Base-by-base conservation (phyloP, 371 early-diverging fungal genomes). In the Apophysomyces trapeziformis region DNA sequence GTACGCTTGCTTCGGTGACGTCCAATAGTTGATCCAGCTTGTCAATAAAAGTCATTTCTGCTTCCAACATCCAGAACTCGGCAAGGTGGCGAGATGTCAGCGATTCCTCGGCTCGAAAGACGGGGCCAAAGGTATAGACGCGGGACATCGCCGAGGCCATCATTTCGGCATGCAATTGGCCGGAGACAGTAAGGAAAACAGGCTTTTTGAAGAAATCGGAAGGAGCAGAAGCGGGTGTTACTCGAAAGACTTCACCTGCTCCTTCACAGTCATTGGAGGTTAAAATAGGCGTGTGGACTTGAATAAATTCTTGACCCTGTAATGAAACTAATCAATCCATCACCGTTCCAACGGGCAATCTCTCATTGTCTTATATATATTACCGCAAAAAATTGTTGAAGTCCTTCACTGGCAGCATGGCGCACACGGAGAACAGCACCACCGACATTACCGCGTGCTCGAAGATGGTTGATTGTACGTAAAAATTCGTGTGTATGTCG, bases 61-160 rank as follows among this genome's bases (percentile, higher is more conserved):
- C 95, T 72, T 97, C 98, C 38, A 95, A 70, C 98, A 97, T 97
- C 92, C 93, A 95, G 66, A 97, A 97, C 70, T 97, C 98, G 1
- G 96, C 91, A 18, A 97, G 68, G 68, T 97, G 98, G 6, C 96
- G 87, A 1, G 91, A 90, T 0, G 96, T 89, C 67, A 88, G 72
- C 3, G 93, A 91, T 35, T 87, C 86, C 68, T 97, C 98, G 2
- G 98, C 98, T 26, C 98, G 82, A 68, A 97, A 97, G 0, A 90
- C 84, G 7, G 95, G 97, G 1, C 90, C 87, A 73, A 97, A 82
- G 0, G 94, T 93, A 74, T 93, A 97, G 0, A 96, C 96, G 5
- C 95, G 80, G 1, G 91, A 87, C 60, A 95, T 72, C 0, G 93
- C 89, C 0, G 83, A 80, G 0, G 93, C 90, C 50, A 90, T 71